phyloP scores from a whole-genome alignment of 257 asterid genomes.

The Nicotiana tomentosiformis region DNA sequence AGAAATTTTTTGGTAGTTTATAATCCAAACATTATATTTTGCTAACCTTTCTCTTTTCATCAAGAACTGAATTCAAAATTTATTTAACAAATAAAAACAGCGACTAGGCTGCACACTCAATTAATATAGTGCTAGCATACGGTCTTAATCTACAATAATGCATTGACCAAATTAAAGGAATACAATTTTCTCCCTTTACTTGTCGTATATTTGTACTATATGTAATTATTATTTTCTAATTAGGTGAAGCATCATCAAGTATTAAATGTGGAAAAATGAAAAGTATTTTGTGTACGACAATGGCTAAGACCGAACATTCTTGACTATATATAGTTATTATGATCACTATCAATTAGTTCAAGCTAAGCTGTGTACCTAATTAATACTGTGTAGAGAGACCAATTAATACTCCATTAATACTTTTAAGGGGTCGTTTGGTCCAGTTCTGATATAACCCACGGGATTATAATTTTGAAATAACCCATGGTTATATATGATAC shows the following conservation, averaged over 20 bases:
- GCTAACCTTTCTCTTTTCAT: neutral
- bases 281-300: conserved; percentile 16
- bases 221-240: neutral
- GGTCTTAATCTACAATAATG: neutral
- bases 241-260: neutral
- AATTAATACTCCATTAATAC: neutral
- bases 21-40: neutral
- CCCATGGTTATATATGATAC: too few species aligned
- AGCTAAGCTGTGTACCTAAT: conserved; percentile 39
- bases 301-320: conserved; percentile 32
- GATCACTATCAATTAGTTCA: conserved; percentile 14
- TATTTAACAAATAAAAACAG: neutral
- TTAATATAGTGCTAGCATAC: neutral
- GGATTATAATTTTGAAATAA: too few species aligned
- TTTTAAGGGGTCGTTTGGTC: too few species aligned
- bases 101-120: neutral
- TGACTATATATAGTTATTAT: conserved; percentile 3
- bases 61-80: neutral
- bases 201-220: neutral
- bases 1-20: neutral
- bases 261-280: neutral
- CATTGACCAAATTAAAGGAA: neutral
- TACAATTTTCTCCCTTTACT: neutral
- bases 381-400: conserved; percentile 14
- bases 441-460: too few species aligned